Base-by-base conservation (phyloP, 371 early-diverging fungal species). In the Fennellomyces sp. region DNA sequence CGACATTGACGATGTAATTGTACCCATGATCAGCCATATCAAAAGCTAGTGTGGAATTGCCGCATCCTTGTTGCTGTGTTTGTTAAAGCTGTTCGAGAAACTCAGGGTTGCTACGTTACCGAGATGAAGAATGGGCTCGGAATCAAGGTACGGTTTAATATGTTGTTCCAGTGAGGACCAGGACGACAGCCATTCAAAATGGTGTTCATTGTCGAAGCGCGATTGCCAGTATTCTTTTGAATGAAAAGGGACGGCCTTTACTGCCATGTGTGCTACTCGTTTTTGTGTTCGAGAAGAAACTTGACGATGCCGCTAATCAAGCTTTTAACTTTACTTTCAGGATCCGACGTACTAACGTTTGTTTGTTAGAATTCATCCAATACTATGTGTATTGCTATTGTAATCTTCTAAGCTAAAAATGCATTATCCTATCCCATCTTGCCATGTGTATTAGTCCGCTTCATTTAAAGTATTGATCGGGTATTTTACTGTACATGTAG, bases 11-110 rank as follows among this genome's bases (percentile, higher is more conserved):
- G 28, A 81, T 52, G 6, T 53, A 47, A 10, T 39, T 28, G 39
- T 70, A 70, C 4, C 82, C 82, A 35, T 30, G 26, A 25, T 76
- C 69, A 5, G 64, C 64, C 55, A 84, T 47, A 21, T 83, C 79
- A 50, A 76, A 66, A 1, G 73, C 66, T n/a, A 87, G 66, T 2
- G 53, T 60, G 10, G 80, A 79, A 63, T 85, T 87, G 0, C 88
- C 88, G 60, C 82, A 82, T 1, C 88, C 88, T 70, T 35, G 10
- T 12, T 39, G 26, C 6, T 19, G n/a, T 45, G 5, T 17, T 45
- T 25, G 23, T 45, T 45, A 45, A 33, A 33, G 23, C 45, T n/a
- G 23, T 11, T 21, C 23, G 21, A 8, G 5, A 47, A 12, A 12
- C 26, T 23, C 26, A 15, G 15, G 50, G 17, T 6, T 49, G 3